A percentile compares a stretch with the other conserved stretches of the same genome.
These are phyloP conservation scores for Parathielavia appendiculata DNA, from an alignment of 495 filamentous ascomycete species.

Conservation along the genomic window DNA sequence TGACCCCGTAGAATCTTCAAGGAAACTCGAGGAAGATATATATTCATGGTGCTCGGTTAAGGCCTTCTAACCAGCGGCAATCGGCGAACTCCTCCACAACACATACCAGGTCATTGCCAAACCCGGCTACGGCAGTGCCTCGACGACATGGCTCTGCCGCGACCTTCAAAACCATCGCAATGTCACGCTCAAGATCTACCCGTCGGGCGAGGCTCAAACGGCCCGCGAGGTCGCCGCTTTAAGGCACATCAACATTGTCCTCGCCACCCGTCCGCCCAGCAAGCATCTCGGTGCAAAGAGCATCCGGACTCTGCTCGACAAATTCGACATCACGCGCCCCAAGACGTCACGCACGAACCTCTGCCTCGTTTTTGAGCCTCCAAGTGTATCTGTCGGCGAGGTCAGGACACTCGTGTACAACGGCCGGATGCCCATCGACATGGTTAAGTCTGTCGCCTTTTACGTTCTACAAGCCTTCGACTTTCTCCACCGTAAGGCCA, in stretches of 20 bases:
- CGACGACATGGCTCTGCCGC: slow-evolving; percentile 48
- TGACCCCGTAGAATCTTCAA: too few relatives aligned
- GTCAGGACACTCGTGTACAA: neutral
- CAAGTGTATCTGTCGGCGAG: neutral
- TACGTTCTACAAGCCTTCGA: slow-evolving; percentile 4
- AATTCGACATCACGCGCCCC: neutral
- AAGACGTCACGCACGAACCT: neutral
- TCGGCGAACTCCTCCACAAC: slow-evolving; percentile 37
- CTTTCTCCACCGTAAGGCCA: slow-evolving; percentile 9
- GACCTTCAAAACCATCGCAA: slow-evolving; percentile 26
- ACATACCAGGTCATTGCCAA: slow-evolving; percentile 43
- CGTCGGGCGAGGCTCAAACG: neutral
- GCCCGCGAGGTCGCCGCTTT: slow-evolving; percentile 6
- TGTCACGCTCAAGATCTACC: slow-evolving; percentile 4
- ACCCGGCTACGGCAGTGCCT: slow-evolving; percentile 42
- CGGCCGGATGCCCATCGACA: slow-evolving; percentile 1
- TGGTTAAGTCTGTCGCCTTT: neutral
- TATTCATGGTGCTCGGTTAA: slow-evolving; percentile 33
- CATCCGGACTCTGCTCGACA: neutral
- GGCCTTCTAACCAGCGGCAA: slow-evolving; percentile 40
- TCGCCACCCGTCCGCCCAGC: neutral
- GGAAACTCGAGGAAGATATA: slow-evolving; percentile 40
- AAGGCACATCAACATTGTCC: neutral
- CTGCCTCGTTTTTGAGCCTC: slow-evolving; percentile 5
- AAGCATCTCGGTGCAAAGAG: neutral